These are phyloP conservation scores for Aureobasidium melanogenum DNA, from an alignment of 2,329 filamentous ascomycete species.

Conservation along the genomic window DNA sequence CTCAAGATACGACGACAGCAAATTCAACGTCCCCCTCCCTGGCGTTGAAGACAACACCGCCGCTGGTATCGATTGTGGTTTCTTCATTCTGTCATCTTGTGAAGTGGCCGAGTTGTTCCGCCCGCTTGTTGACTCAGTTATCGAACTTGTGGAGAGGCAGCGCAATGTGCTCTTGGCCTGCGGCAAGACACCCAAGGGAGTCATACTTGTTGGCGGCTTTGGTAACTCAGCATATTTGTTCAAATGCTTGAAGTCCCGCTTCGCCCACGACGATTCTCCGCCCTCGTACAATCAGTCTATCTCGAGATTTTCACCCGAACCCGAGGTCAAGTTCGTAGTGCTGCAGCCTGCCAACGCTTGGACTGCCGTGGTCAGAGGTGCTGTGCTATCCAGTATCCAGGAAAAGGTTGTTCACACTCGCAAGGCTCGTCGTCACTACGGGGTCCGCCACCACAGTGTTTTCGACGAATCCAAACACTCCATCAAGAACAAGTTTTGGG, in stretches of 20 bases:
- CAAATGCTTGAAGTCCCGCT: conserved; percentile 60
- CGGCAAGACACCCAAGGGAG: conserved; percentile 45
- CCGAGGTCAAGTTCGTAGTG: conserved; percentile 56
- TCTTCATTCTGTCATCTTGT: conserved; percentile 62
- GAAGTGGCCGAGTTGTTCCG: conserved; percentile 52
- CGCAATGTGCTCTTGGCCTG: conserved; percentile 32
- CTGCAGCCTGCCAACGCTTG: conserved; percentile 68
- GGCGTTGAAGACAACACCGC: conserved; percentile 68
- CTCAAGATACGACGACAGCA: conserved; percentile 55
- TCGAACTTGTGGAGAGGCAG: conserved; percentile 36
- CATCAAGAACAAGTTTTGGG: too few relatives aligned
- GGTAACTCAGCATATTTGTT: conserved; percentile 66
- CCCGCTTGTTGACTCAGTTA: conserved; percentile 54
- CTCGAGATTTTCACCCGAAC: too few relatives aligned
- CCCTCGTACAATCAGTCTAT: too few relatives aligned
- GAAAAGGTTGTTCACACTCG: not conserved
- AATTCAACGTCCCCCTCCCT: conserved; percentile 71
- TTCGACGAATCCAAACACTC: too few relatives aligned
- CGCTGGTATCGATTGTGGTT: conserved; percentile 65
- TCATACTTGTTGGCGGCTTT: conserved; percentile 74
- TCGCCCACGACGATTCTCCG: conserved; percentile 42
- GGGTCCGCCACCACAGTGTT: too few relatives aligned
- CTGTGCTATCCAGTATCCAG: conserved; percentile 48
- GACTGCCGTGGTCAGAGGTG: conserved; percentile 70
- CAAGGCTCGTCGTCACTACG: not conserved